Conservation (phyloP, 768 basidiomycete species). For the Rhizopogon vulgaris region DNA sequence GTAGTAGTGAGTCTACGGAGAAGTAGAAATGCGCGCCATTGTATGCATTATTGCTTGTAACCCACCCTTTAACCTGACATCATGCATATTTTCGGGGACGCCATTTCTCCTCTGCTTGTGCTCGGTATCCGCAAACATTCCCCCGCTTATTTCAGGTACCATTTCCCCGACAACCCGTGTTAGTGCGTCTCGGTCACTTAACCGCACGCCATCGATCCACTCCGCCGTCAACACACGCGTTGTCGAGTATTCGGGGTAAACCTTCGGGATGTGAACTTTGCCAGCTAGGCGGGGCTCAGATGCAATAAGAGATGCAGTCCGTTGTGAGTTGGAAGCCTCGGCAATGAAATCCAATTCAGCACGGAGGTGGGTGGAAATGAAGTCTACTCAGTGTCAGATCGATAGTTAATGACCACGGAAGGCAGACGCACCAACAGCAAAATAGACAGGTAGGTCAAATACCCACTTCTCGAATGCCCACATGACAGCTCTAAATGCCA, state of each 20-base stretch:
- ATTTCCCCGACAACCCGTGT: slow-evolving; percentile 51
- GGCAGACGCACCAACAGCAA: slow-evolving; percentile 55
- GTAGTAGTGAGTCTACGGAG: neutral
- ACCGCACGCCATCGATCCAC: slow-evolving; percentile 75
- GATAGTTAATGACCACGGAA: neutral
- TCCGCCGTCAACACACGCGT: slow-evolving; percentile 78
- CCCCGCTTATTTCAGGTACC: neutral
- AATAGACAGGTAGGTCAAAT: slow-evolving; percentile 84
- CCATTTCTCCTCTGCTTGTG: neutral
- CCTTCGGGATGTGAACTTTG: slow-evolving; percentile 73
- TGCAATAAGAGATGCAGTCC: slow-evolving; percentile 62
- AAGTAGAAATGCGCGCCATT: slow-evolving; percentile 35
- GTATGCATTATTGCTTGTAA: slow-evolving; percentile 68
- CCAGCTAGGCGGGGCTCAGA: slow-evolving; percentile 63
- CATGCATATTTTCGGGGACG: neutral
- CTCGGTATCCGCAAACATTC: neutral
- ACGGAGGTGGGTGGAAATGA: slow-evolving; percentile 74
- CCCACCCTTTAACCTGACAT: slow-evolving; percentile 46
- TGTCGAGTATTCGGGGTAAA: slow-evolving; percentile 67
- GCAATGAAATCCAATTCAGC: slow-evolving; percentile 77
- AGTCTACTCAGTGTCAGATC: slow-evolving; percentile 38
- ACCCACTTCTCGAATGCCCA: slow-evolving; percentile 74
- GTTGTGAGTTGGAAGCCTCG: slow-evolving; percentile 73
- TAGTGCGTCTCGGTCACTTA: slow-evolving; percentile 59
- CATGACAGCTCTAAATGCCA: slow-evolving; percentile 64